phyloP scores from a whole-genome alignment of 2,329 filamentous ascomycete species.

The Bipolaris zeicola region DNA sequence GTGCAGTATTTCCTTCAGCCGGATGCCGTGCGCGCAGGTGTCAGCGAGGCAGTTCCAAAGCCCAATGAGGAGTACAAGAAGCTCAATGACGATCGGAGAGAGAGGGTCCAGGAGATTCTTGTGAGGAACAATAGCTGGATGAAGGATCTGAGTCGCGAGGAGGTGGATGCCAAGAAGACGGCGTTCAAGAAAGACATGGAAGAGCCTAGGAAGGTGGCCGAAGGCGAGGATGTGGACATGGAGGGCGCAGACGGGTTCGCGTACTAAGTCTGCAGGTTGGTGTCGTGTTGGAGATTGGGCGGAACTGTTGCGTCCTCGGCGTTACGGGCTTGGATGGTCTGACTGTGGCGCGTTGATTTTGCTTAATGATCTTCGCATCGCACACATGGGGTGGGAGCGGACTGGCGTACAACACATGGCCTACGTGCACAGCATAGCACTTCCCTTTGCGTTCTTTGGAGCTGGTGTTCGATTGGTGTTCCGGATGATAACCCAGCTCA shows the following conservation, averaged over 20 bases:
- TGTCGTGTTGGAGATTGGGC: background rate
- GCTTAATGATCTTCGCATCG: constrained; percentile 5
- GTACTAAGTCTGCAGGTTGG: background rate
- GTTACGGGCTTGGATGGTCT: constrained; percentile 10
- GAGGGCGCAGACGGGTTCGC: constrained; percentile 26
- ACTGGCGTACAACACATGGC: constrained; percentile 8
- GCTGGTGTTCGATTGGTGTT: constrained; percentile 9
- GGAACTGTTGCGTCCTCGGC: constrained; percentile 5
- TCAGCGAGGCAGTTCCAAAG: constrained; percentile 42
- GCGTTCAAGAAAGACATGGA: constrained; percentile 42
- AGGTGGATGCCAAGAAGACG: constrained; percentile 53
- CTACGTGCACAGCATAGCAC: constrained; percentile 6
- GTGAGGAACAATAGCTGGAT: constrained; percentile 54
- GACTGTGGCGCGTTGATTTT: constrained; percentile 4
- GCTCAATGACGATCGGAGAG: constrained; percentile 37
- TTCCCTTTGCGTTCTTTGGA: background rate
- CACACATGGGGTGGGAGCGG: background rate
- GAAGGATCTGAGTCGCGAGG: constrained; percentile 53
- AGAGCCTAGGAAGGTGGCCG: constrained; percentile 24
- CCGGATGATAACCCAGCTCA: constrained; percentile 9
- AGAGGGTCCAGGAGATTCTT: constrained; percentile 50
- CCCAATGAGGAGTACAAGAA: constrained; percentile 42
- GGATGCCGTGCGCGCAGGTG: constrained; percentile 41
- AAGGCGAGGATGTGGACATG: constrained; percentile 44
- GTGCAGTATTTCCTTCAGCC: constrained; percentile 51